Base-by-base conservation (phyloP, 306 rosid species). In the Oxytropis ochrocephala region DNA sequence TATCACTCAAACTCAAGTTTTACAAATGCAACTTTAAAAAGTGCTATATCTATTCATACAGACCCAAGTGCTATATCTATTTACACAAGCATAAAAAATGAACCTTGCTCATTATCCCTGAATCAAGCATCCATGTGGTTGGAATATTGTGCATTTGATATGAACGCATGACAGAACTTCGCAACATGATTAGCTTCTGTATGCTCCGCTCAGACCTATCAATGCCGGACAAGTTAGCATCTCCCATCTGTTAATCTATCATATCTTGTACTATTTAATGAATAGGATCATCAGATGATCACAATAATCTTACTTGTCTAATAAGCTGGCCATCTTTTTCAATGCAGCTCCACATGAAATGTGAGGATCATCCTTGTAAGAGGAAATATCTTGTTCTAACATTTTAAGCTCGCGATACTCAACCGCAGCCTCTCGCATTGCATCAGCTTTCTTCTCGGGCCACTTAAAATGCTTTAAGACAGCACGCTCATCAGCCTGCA, bases 401-500 rank as follows among this genome's bases (percentile, higher is more conserved):
- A 81, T 72, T 74, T 88, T 90, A 53, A 92, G 86, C 30, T 81
- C 96, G 1, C 95, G 93, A 78, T 86, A 92, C 80, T 90, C 98
- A 58, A 92, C 79, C 41, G 96, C 96, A 24, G 98, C 96, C 77
- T 92, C 98, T 83, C 93, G 82, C 86, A 89, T 75, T 74, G 98
- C 87, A 82, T 89, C 98, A 2, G 96, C 98, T 86, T 88, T 92
- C 72, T 75, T 88, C 91, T 92, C 98, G 0, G 98, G 98, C 98
- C 98, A 92, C 69, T 92, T 88, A 66, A 92, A 92, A 74, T 92
- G 96, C 88, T 86, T 92, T 75, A 92, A 80, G 47, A 92, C 98
- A 38, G 96, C 89, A 18, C 85, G 84, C 63, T 92, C 98, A 67
- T 92, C 96, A 21, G 96, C 96, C 98, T 92, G 85, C 66, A 62